Evolutionary conservation across 768 basidiomycete species (phyloP), one percentile per base, ranked within the genome.

Genomic region (Collybia sp.): DNA sequence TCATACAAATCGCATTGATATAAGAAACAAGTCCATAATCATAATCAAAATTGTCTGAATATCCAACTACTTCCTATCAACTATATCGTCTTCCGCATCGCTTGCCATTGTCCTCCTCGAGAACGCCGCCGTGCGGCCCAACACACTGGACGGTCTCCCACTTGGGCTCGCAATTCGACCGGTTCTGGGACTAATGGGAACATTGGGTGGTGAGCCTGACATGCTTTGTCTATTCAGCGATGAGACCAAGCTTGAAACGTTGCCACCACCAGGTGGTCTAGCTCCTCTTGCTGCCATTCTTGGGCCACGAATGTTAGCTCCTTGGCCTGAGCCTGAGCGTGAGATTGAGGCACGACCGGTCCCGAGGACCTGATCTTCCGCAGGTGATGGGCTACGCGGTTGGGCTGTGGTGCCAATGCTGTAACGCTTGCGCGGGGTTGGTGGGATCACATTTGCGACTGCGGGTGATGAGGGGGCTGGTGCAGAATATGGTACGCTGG

Each of bases 31-130:
- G 35, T n/a, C 13, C 13, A 10, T 18, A 13, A 37, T 18, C 13
- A 4, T n/a, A 37, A 37, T 10, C 35, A 13, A 3, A 37, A 10
- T 34, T 34, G 33, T 34, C 10, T 34, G 15, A n/a, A 10, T 37
- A 3, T 10, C 10, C 35, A 37, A 13, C 36, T 49, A 59, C 39
- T 55, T 57, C 49, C 31, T 59, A 4, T 57, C 75, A 18, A 85
- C 70, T 47, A 85, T 67, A 53, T 85, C 79, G 51, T 89, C 88
- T 59, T 91, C 88, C 31, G 87, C 87, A 57, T 90, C 88, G 58
- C 85, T 87, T 35, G 83, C 85, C 83, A 86, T 85, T 41, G 87
- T 88, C 61, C 86, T 76, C 58, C 86, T 76, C 44, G 85, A 82
- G 45, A 83, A 72, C 25, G 75, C 71, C 32, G 73, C 69, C 25